Evolutionary conservation across 2,329 filamentous ascomycete genomes (phyloP), one percentile per base, ranked within the genome.

Genomic region (Xylariomycetidae sp.): DNA sequence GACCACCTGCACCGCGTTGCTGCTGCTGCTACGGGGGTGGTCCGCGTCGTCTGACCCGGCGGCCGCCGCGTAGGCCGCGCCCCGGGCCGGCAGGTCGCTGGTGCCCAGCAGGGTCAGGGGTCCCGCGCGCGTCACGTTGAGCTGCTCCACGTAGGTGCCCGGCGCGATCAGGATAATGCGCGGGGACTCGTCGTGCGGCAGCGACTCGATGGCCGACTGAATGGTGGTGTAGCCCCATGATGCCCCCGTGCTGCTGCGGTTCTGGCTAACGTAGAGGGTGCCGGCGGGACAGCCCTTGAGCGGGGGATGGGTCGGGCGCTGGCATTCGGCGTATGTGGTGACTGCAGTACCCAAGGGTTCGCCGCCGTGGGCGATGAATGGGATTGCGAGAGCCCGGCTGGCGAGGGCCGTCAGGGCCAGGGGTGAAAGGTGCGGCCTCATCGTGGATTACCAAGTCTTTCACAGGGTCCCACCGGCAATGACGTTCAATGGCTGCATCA

Each of bases 91-190:
- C 3, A 53, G 45, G n/a, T 55, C 46, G 1, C 70, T 75, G 40
- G 74, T 65, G n/a, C 78, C 80, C 1, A 82, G 64, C 6, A 83
- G 63, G 17, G 75, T 79, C 6, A 82, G 59, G 0, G 80, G 77
- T 0, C 72, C 77, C 2, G 62, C 55, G 1, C 79, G 74, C 4
- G 79, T 83, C 38, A 83, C 64, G 43, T 84, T 84, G 40, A 84
- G 57, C 55, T 81, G 77, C 48, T 82, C 79, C 1, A 62, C 72
- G 47, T 83, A 83, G 38, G 65, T 67, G 0, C 79, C 79, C 0
- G 76, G 64, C 0, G 71, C 67, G 28, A 83, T 70, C 10, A 83
- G 66, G 44, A 84, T 81, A 13, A 68, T 67, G 36, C 71, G 62
- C 1, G 67, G 50, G 5, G 57, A 57, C 12, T 61, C 63, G 45